These are phyloP conservation scores for Coix lacrymajobi DNA, from an alignment of 176 grass and related monocot genomes.

Conservation along the genomic window DNA sequence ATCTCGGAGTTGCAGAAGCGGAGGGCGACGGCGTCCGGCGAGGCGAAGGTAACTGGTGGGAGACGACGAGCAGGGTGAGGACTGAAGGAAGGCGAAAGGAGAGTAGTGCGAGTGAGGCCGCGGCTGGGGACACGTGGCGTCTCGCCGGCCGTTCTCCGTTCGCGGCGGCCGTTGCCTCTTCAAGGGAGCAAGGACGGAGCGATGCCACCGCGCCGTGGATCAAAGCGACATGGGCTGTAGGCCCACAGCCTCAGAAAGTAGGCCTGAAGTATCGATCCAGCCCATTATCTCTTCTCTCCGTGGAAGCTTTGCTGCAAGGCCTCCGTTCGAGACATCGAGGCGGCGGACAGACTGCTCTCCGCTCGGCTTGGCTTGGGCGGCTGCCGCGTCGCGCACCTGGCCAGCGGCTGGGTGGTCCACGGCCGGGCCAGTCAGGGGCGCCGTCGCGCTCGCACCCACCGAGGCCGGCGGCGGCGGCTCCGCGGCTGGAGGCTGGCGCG, in stretches of 20 bases:
- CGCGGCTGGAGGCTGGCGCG: no score
- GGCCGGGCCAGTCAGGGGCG: background rate
- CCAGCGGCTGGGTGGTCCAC: background rate
- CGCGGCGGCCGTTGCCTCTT: slow-evolving; percentile 2
- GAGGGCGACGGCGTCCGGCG: background rate
- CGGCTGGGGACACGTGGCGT: slow-evolving; percentile 19
- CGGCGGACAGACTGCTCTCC: background rate
- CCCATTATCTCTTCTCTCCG: background rate
- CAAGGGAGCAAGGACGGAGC: background rate
- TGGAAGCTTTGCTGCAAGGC: background rate
- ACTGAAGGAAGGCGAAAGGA: background rate
- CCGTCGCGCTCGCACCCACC: background rate
- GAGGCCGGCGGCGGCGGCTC: background rate
- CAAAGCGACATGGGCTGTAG: background rate
- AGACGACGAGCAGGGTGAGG: background rate
- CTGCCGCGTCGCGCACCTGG: background rate
- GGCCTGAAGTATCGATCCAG: background rate
- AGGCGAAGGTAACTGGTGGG: background rate
- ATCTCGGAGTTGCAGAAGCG: background rate
- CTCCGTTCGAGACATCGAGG: background rate
- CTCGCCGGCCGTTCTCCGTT: slow-evolving; percentile 9
- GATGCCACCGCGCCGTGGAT: background rate
- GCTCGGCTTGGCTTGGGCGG: background rate
- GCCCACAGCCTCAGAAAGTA: background rate
- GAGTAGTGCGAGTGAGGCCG: background rate